These are phyloP conservation scores for Phaseolus coccineus DNA, from an alignment of 331 rosid genomes.

Conservation along the genomic window DNA sequence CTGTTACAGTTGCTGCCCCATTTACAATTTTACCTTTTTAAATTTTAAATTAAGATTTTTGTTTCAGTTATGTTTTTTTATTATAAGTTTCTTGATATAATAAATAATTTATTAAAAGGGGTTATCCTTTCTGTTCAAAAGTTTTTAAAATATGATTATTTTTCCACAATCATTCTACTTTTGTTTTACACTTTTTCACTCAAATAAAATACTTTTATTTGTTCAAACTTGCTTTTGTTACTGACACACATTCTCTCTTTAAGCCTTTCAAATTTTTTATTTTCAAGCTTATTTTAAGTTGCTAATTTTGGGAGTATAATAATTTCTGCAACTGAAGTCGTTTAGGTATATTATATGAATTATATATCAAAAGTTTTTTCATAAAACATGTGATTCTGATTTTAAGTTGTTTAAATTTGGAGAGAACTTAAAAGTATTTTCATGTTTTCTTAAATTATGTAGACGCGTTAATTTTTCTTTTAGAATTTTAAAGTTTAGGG, in stretches of 20 bases:
- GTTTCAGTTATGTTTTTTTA: background rate
- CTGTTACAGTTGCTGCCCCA: constrained; percentile 27
- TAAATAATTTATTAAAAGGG: constrained; percentile 45
- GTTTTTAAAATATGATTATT: constrained; percentile 48
- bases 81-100: background rate
- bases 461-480: no score
- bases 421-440: no score
- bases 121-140: constrained; percentile 51
- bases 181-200: constrained; percentile 36
- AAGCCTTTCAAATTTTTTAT: constrained; percentile 41
- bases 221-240: constrained; percentile 32
- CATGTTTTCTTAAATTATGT: no score
- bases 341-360: no score
- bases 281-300: constrained; percentile 18
- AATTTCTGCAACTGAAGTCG: no score
- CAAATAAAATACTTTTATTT: constrained; percentile 40
- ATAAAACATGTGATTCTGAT: no score
- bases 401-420: no score
- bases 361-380: no score
- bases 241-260: constrained; percentile 46
- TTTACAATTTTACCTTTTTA: constrained; percentile 21
- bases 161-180: constrained; percentile 55
- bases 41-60: background rate
- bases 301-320: background rate
- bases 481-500: no score